These are phyloP conservation scores for Tuber microsphaerosporum DNA, from an alignment of 495 filamentous ascomycete species.

Conservation along the genomic window DNA sequence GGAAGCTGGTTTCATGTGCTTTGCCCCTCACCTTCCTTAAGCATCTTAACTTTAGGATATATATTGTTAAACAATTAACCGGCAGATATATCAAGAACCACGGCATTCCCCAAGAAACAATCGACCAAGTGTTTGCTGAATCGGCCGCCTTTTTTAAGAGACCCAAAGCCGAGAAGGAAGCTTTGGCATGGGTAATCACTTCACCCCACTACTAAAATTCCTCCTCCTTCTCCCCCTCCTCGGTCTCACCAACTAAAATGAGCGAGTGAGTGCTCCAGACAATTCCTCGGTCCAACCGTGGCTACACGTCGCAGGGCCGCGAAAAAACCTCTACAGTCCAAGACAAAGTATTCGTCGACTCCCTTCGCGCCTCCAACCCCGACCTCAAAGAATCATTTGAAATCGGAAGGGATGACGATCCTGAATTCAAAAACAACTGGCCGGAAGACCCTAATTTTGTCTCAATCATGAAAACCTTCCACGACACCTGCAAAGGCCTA, in stretches of 20 bases:
- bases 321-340: slow-evolving; percentile 54
- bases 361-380: slow-evolving; percentile 48
- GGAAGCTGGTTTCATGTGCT: slow-evolving; percentile 68
- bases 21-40: neutral
- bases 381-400: slow-evolving; percentile 68
- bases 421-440: slow-evolving; percentile 67
- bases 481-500: slow-evolving; percentile 61
- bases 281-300: slow-evolving; percentile 63
- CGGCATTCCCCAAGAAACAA: slow-evolving; percentile 56
- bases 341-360: slow-evolving; percentile 46
- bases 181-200: slow-evolving; percentile 52
- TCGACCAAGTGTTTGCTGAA: slow-evolving; percentile 58
- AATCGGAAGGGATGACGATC: slow-evolving; percentile 54
- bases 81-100: slow-evolving; percentile 68
- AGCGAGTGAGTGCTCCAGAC: slow-evolving; percentile 38
- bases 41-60: neutral
- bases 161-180: slow-evolving; percentile 61
- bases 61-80: neutral
- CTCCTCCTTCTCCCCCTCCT: slow-evolving; percentile 3
- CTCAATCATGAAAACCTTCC: slow-evolving; percentile 64
- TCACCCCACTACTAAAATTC: neutral
- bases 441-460: slow-evolving; percentile 66
- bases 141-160: slow-evolving; percentile 74
- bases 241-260: neutral
- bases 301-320: slow-evolving; percentile 57